A percentile compares a stretch with the other conserved stretches of the same genome.
These are phyloP conservation scores for Penicillium sp. DNA, from an alignment of 2,329 filamentous ascomycete genomes.

Conservation along the genomic window DNA sequence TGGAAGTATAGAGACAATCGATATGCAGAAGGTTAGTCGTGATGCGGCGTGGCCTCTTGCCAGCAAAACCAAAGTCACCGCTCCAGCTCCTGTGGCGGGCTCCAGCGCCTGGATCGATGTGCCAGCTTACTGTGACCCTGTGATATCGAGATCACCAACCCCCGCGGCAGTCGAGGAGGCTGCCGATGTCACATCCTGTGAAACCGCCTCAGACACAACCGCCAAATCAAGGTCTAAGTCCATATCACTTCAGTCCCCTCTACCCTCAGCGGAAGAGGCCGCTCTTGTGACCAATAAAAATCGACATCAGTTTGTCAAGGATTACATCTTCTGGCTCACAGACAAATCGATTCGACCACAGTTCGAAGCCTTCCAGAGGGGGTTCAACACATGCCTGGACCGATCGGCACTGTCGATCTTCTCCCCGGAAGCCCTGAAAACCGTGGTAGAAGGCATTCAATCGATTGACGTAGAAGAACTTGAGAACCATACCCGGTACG, in stretches of 20 bases:
- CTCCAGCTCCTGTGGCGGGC: conserved; percentile 1
- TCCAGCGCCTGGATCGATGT: conserved; percentile 25
- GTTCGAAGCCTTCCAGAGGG: conserved; percentile 73
- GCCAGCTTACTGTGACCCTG: conserved; percentile 18
- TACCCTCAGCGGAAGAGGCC: conserved; percentile 50
- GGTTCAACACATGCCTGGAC: conserved; percentile 74
- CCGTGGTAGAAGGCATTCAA: conserved; percentile 77
- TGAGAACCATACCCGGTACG: conserved; percentile 69
- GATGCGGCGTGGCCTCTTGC: conserved; percentile 37
- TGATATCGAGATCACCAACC: conserved; percentile 20
- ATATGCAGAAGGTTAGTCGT: conserved; percentile 49
- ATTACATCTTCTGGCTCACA: conserved; percentile 82
- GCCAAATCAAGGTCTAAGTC: conserved; percentile 26
- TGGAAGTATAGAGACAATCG: conserved; percentile 52
- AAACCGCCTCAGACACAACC: conserved; percentile 14
- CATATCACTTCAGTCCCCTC: conserved; percentile 26
- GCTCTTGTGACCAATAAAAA: conserved; percentile 78
- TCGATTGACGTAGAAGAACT: conserved; percentile 76
- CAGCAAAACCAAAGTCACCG: conserved; percentile 2
- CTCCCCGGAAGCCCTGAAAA: conserved; percentile 67
- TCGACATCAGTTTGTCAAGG: conserved; percentile 71
- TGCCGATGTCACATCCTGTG: conserved; percentile 2
- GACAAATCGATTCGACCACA: conserved; percentile 74
- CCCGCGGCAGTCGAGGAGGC: conserved; percentile 24
- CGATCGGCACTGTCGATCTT: conserved; percentile 70